These are phyloP conservation scores for Yamadazyma dushanensis DNA, from an alignment of 1,139 yeast genomes.

Conservation along the genomic window DNA sequence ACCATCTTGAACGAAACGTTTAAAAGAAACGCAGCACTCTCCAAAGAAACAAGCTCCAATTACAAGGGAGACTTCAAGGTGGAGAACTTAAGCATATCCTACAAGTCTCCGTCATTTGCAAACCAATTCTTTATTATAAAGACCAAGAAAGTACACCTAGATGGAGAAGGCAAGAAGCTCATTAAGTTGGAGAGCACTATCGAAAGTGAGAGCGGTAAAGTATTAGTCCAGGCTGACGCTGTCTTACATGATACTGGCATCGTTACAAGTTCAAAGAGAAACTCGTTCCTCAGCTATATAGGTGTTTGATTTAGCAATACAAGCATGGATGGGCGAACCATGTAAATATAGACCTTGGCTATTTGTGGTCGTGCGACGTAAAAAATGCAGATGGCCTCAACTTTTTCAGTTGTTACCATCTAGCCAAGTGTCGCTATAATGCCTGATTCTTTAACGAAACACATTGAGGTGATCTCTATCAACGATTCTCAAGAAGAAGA, in stretches of 20 bases:
- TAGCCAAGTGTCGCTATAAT: not conserved
- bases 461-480: constrained; percentile 31
- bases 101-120: constrained; percentile 75
- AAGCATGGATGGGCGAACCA: too few relatives aligned
- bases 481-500: constrained; percentile 29
- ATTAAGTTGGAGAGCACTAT: constrained; percentile 32
- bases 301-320: not conserved
- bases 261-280: constrained; percentile 19
- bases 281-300: not conserved
- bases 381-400: constrained; percentile 1
- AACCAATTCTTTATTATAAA: constrained; percentile 74
- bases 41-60: constrained; percentile 28
- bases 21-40: constrained; percentile 56
- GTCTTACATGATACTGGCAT: constrained; percentile 41
- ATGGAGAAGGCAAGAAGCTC: constrained; percentile 26
- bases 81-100: constrained; percentile 53
- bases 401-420: too few relatives aligned
- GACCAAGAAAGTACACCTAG: constrained; percentile 36
- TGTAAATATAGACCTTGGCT: too few relatives aligned
- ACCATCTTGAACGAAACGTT: constrained; percentile 77
- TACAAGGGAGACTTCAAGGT: constrained; percentile 47
- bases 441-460: constrained; percentile 11
- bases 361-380: too few relatives aligned
- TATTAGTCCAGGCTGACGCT: constrained; percentile 40
- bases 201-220: constrained; percentile 36